Conservation (phyloP, 2,329 filamentous ascomycete species). For the Rhynchosporium secalis region DNA sequence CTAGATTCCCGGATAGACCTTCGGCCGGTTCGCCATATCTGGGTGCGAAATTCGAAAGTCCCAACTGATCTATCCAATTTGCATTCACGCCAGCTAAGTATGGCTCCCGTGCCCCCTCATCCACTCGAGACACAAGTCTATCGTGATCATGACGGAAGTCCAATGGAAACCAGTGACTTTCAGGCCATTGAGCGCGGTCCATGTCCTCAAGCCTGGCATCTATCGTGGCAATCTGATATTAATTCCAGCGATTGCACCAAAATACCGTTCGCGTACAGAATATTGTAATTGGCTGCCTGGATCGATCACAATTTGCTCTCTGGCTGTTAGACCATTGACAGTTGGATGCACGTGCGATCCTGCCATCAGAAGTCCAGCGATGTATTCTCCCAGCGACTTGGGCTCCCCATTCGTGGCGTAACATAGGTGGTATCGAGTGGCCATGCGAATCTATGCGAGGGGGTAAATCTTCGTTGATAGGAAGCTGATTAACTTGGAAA, state of each 20-base stretch:
- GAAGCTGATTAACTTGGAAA: conserved; percentile 45
- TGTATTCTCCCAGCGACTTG: conserved; percentile 29
- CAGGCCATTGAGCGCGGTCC: background rate
- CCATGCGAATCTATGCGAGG: conserved; percentile 21
- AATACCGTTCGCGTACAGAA: conserved; percentile 25
- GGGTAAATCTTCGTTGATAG: conserved; percentile 38
- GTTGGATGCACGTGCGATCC: conserved; percentile 7
- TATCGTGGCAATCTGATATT: conserved; percentile 20
- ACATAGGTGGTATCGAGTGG: conserved; percentile 31
- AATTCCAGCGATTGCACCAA: conserved; percentile 25
- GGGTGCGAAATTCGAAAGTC: conserved; percentile 19
- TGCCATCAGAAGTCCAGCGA: conserved; percentile 27
- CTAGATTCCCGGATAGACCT: conserved; percentile 30
- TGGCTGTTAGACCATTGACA: too few species aligned
- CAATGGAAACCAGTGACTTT: conserved; percentile 25
- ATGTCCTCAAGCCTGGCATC: conserved; percentile 20
- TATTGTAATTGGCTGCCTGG: background rate
- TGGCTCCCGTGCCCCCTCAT: conserved; percentile 9
- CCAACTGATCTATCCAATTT: conserved; percentile 26
- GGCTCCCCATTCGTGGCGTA: conserved; percentile 22
- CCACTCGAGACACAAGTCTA: conserved; percentile 16
- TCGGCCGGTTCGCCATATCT: background rate
- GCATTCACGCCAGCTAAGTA: conserved; percentile 21
- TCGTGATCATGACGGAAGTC: conserved; percentile 20
- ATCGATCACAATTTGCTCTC: background rate